Percentiles rank a stretch among this genome's conserved stretches.
Evolutionary conservation across 83 land plant genomes (phyloP).

Genomic region (Picea mariana): DNA sequence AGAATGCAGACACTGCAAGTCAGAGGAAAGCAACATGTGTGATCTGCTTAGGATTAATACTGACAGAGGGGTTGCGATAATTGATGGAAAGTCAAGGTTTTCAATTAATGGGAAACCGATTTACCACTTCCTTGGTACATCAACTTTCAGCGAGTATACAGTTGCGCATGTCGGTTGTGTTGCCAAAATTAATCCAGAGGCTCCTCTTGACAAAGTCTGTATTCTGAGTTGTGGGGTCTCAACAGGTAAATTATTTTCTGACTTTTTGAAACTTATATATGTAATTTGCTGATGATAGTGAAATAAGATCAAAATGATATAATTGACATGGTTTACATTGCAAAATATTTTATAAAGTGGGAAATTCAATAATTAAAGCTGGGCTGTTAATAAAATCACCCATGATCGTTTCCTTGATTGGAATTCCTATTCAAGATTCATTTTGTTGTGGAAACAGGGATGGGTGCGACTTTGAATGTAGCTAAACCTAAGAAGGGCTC

Average conservation of each 20-base stretch:
- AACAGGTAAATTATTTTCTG: slow-evolving; percentile 20
- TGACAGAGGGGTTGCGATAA: slow-evolving; percentile 56
- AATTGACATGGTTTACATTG: too few relatives aligned
- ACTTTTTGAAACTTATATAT: neutral
- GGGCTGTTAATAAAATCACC: too few relatives aligned
- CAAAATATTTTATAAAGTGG: too few relatives aligned
- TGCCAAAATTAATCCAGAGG: slow-evolving; percentile 34
- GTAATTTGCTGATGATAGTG: neutral
- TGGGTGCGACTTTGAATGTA: slow-evolving; percentile 70
- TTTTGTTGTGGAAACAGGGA: slow-evolving; percentile 1
- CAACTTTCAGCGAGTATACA: slow-evolving; percentile 50
- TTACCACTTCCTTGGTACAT: slow-evolving; percentile 23
- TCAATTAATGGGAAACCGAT: slow-evolving; percentile 33
- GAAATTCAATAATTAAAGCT: neutral
- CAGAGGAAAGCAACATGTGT: slow-evolving; percentile 84
- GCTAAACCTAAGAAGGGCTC: slow-evolving; percentile 60
- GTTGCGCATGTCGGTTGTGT: slow-evolving; percentile 37
- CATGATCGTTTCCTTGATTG: too few relatives aligned
- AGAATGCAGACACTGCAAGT: slow-evolving; percentile 67
- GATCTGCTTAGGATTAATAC: slow-evolving; percentile 62
- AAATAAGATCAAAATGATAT: neutral
- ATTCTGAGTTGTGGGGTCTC: slow-evolving; percentile 39
- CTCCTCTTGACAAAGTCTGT: slow-evolving; percentile 40
- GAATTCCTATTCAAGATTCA: too few relatives aligned
- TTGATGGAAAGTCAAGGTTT: slow-evolving; percentile 62